Conservation (phyloP, 345 rosid species). For the Citrus reticulata region DNA sequence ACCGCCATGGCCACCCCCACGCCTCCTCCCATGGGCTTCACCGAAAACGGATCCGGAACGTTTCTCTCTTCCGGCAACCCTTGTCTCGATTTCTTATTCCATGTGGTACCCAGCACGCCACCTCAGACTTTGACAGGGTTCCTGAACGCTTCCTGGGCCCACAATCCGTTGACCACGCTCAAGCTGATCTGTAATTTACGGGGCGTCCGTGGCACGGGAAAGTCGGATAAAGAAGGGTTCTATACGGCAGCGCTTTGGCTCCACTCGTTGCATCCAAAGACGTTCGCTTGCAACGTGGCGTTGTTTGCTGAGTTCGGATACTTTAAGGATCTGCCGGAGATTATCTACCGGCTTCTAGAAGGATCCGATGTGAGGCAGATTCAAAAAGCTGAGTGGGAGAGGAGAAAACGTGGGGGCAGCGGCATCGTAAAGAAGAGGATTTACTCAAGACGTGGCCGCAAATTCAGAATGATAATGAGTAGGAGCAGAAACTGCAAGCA, state of each 20-base stretch:
- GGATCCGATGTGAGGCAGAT: conserved; percentile 39
- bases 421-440: not conserved
- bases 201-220: conserved; percentile 65
- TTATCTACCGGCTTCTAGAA: conserved; percentile 52
- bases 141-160: conserved; percentile 41
- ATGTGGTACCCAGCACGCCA: conserved; percentile 20
- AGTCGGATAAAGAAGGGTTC: conserved; percentile 67
- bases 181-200: conserved; percentile 63
- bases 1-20: not conserved
- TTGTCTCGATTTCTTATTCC: conserved; percentile 1
- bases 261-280: conserved; percentile 51
- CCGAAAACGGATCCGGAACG: not conserved
- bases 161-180: conserved; percentile 47
- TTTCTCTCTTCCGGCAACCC: not conserved
- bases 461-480: no score
- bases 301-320: conserved; percentile 43
- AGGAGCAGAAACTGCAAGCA: no score
- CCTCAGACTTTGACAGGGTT: conserved; percentile 19
- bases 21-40: not conserved
- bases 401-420: conserved; percentile 12
- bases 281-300: conserved; percentile 49
- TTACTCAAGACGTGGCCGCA: not conserved
- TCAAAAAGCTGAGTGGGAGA: conserved; percentile 37
- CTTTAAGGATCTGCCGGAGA: conserved; percentile 63
- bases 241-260: conserved; percentile 58